Evolutionary conservation across 768 basidiomycete species (phyloP).

Genomic region (Suillus cothurnatus): DNA sequence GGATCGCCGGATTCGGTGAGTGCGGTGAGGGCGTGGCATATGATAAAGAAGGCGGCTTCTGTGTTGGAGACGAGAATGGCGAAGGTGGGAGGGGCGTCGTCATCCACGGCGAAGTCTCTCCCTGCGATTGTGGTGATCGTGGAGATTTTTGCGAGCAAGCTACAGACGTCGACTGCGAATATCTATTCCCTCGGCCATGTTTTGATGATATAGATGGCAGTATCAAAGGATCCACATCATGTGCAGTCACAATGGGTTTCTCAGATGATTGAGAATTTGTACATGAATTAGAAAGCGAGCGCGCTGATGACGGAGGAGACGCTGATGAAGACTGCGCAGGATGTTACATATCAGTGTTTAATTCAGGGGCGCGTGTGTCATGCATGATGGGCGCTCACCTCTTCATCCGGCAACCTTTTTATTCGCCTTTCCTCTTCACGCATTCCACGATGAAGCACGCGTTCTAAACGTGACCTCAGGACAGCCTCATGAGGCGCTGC

Average conservation of each 20-base stretch:
- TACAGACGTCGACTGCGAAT: constrained; percentile 18
- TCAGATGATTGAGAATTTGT: constrained; percentile 30
- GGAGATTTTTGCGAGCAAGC: constrained; percentile 15
- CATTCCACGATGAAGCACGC: constrained; percentile 44
- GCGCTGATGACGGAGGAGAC: constrained; percentile 32
- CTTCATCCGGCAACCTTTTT: constrained; percentile 19
- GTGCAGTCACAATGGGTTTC: constrained; percentile 24
- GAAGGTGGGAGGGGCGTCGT: constrained; percentile 34
- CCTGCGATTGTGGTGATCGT: constrained; percentile 20
- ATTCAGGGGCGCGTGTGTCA: not conserved
- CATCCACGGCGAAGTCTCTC: constrained; percentile 29
- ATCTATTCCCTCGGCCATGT: constrained; percentile 12
- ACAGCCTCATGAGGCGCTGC: constrained; percentile 55
- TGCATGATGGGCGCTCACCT: constrained; percentile 23
- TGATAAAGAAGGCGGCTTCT: constrained; percentile 13
- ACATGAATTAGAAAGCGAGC: constrained; percentile 28
- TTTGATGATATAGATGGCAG: constrained; percentile 9
- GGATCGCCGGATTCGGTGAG: constrained; percentile 18
- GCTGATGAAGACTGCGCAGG: constrained; percentile 26
- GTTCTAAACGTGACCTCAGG: constrained; percentile 53
- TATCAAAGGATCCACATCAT: constrained; percentile 18
- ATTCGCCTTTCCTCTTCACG: constrained; percentile 12
- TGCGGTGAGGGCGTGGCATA: constrained; percentile 4
- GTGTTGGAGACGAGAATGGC: constrained; percentile 33
- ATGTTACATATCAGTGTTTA: constrained; percentile 8